Conservation (phyloP, 345 rosid genomes). For the Physaria fendleri region DNA sequence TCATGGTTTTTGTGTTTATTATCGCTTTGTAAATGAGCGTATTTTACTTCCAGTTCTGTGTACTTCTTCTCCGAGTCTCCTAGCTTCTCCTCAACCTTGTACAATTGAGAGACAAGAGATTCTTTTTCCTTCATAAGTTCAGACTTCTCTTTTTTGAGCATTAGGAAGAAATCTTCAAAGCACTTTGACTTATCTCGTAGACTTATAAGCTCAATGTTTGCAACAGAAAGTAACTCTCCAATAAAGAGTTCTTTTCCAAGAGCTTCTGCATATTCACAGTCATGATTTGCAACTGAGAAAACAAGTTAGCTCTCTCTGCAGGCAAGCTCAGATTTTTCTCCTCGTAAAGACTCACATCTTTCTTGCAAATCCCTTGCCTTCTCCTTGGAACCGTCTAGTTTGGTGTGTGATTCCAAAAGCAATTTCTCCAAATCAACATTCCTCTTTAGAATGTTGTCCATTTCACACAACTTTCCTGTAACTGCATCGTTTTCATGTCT, state of each 20-base stretch:
- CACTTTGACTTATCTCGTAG: conserved; percentile 59
- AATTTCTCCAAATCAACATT: conserved; percentile 59
- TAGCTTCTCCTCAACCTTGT: conserved; percentile 50
- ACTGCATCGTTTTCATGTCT: conserved; percentile 35
- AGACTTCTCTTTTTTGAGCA: conserved; percentile 70
- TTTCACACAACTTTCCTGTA: conserved; percentile 19
- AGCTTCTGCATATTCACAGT: conserved; percentile 61
- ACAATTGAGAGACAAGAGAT: conserved; percentile 48
- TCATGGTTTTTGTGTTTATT: conserved; percentile 40
- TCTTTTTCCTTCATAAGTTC: conserved; percentile 48
- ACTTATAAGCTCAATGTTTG: conserved; percentile 68
- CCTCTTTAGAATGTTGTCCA: conserved; percentile 36
- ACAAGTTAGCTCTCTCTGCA: conserved; percentile 59
- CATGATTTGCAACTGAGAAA: conserved; percentile 71
- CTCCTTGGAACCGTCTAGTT: conserved; percentile 54
- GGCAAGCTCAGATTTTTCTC: conserved; percentile 62
- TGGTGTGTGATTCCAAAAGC: conserved; percentile 64
- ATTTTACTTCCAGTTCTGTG: conserved; percentile 53
- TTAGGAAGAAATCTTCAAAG: conserved; percentile 59
- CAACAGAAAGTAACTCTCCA: conserved; percentile 50
- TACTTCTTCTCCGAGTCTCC: no score
- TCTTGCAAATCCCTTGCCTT: conserved; percentile 49
- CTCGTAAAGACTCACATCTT: conserved; percentile 52
- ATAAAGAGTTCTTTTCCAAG: conserved; percentile 48
- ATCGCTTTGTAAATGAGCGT: conserved; percentile 52